Conservation (phyloP, 2,329 filamentous ascomycete genomes). For the Coniochaeta sp. region DNA sequence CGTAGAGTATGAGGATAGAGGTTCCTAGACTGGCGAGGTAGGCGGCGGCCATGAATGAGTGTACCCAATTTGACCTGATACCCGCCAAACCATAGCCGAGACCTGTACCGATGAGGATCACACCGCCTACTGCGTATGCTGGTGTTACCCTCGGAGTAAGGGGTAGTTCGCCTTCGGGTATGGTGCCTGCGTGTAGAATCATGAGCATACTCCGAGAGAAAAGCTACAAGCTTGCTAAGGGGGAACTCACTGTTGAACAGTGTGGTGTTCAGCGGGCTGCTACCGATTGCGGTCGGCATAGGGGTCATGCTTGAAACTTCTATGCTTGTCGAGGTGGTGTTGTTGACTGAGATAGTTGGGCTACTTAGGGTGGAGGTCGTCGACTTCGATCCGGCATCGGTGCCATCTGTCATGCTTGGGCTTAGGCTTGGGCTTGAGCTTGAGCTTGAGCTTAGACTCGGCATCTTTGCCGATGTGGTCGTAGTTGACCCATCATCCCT, state of each 20-base stretch:
- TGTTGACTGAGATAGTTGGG: neutral
- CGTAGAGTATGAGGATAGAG: constrained; percentile 77
- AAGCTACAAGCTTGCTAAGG: neutral
- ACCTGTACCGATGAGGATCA: constrained; percentile 69
- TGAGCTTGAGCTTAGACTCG: constrained; percentile 4
- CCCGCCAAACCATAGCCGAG: constrained; percentile 65
- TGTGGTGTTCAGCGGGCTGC: constrained; percentile 9
- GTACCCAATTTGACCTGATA: constrained; percentile 72
- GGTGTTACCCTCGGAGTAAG: constrained; percentile 70
- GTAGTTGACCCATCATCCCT: constrained; percentile 6
- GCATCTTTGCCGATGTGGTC: constrained; percentile 1
- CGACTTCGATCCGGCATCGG: constrained; percentile 2
- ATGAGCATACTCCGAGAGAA: neutral
- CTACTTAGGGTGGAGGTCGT: constrained; percentile 1
- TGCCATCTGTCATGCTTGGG: neutral
- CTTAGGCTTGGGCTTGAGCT: constrained; percentile 5
- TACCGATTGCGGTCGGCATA: constrained; percentile 3
- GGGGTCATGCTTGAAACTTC: neutral
- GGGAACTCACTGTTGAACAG: constrained; percentile 18
- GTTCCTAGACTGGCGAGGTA: constrained; percentile 68
- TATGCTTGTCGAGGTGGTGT: neutral
- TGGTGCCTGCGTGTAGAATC: constrained; percentile 26
- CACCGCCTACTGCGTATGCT: constrained; percentile 70
- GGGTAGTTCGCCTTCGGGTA: constrained; percentile 53
- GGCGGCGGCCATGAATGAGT: constrained; percentile 72